Conservation (phyloP, 176 grass and related monocot genomes). For the Triticum urartu region DNA sequence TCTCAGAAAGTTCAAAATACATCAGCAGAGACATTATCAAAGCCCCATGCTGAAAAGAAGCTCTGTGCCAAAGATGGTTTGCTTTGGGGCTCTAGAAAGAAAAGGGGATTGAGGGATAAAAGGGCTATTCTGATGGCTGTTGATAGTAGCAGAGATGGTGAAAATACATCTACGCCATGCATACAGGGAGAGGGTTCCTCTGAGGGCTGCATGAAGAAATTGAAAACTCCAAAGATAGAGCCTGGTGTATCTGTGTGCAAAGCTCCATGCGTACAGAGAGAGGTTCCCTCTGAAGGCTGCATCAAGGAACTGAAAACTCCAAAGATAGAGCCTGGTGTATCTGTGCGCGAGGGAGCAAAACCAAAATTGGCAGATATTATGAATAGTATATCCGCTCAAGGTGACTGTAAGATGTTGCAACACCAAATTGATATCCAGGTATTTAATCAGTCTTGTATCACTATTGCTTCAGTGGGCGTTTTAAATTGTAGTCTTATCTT, state of each 20-base stretch:
- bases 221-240: constrained; percentile 35
- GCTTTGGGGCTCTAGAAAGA: constrained; percentile 71
- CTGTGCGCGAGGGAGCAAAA: constrained; percentile 22
- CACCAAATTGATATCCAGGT: constrained; percentile 75
- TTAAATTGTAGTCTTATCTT: constrained; percentile 8
- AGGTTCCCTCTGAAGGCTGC: background rate
- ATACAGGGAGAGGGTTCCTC: constrained; percentile 42
- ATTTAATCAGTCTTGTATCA: constrained; percentile 14
- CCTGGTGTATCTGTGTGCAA: constrained; percentile 10
- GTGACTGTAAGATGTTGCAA: constrained; percentile 67
- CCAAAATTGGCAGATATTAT: constrained; percentile 52
- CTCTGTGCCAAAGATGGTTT: constrained; percentile 30
- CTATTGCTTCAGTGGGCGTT: constrained; percentile 10
- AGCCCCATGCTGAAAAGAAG: constrained; percentile 29
- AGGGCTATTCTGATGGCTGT: constrained; percentile 22
- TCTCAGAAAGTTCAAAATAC: constrained; percentile 41
- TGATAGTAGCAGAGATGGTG: constrained; percentile 35
- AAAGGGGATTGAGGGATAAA: constrained; percentile 61
- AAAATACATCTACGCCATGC: constrained; percentile 48
- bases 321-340: constrained; percentile 24
- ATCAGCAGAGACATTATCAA: constrained; percentile 32
- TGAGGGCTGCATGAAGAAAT: constrained; percentile 36
- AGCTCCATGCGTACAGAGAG: background rate
- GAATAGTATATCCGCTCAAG: constrained; percentile 59
- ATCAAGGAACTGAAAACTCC: constrained; percentile 27